Conservation (phyloP, 768 basidiomycete genomes). For the Mycena vitilis region DNA sequence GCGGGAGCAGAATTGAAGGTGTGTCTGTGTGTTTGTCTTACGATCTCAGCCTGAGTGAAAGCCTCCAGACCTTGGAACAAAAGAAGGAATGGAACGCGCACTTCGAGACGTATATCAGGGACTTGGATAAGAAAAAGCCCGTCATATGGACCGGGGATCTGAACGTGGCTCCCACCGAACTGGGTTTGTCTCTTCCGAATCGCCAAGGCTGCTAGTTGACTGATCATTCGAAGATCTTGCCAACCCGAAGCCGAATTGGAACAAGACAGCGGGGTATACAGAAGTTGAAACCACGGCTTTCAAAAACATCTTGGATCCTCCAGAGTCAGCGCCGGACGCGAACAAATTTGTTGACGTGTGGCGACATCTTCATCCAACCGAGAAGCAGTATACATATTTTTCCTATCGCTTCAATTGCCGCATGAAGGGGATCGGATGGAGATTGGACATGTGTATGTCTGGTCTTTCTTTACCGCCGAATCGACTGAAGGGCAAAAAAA, state of each 20-base stretch:
- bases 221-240: constrained; percentile 62
- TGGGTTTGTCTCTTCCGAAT: constrained; percentile 55
- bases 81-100: constrained; percentile 86
- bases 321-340: constrained; percentile 49
- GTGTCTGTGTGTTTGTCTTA: constrained; percentile 1
- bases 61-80: constrained; percentile 74
- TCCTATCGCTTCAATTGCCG: constrained; percentile 87
- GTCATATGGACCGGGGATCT: constrained; percentile 92
- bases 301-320: constrained; percentile 70
- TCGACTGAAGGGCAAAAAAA: too few species aligned
- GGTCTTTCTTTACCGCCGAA: not conserved
- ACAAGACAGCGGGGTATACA: constrained; percentile 89
- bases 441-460: constrained; percentile 82
- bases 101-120: constrained; percentile 78
- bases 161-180: constrained; percentile 85
- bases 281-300: constrained; percentile 84
- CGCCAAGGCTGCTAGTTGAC: not conserved
- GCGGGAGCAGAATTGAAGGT: constrained; percentile 85
- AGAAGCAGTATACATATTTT: constrained; percentile 87
- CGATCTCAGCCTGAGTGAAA: not conserved
- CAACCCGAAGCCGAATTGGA: constrained; percentile 83
- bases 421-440: constrained; percentile 86
- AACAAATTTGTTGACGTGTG: constrained; percentile 82
- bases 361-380: constrained; percentile 74
- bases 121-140: constrained; percentile 81